Conservation (phyloP, 1,139 yeast genomes). For the Suhomyces bribrorum region DNA sequence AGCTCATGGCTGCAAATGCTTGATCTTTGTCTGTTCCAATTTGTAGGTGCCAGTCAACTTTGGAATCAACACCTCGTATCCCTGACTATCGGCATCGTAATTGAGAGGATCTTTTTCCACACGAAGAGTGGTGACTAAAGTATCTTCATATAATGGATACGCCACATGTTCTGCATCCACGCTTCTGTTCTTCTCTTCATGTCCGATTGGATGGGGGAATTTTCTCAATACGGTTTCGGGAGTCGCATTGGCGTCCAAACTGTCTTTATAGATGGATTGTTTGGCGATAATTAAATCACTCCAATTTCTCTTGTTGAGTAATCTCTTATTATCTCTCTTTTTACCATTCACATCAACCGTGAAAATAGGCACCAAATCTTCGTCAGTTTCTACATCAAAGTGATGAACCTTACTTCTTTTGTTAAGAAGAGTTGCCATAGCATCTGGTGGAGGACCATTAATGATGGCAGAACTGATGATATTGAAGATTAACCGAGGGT, state of each 20-base stretch:
- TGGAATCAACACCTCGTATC: slow-evolving; percentile 74
- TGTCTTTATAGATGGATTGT: slow-evolving; percentile 31
- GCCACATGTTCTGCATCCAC: slow-evolving; percentile 23
- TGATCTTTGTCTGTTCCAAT: slow-evolving; percentile 37
- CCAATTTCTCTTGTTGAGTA: slow-evolving; percentile 84
- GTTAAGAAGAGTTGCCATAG: slow-evolving; percentile 70
- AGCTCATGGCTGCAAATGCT: slow-evolving; percentile 39
- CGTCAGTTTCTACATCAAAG: slow-evolving; percentile 64
- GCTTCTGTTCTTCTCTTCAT: slow-evolving; percentile 3
- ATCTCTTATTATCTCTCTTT: slow-evolving; percentile 54
- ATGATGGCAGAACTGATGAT: slow-evolving; percentile 86
- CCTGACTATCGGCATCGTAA: slow-evolving; percentile 55
- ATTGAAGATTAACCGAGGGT: slow-evolving; percentile 78
- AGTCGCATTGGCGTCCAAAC: slow-evolving; percentile 15
- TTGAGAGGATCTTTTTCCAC: slow-evolving; percentile 65
- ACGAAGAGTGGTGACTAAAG: slow-evolving; percentile 69
- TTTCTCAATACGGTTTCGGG: slow-evolving; percentile 17
- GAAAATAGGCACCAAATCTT: slow-evolving; percentile 79
- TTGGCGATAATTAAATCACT: slow-evolving; percentile 44
- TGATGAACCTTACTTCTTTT: slow-evolving; percentile 70
- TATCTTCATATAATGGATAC: slow-evolving; percentile 57
- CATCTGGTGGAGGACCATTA: slow-evolving; percentile 90
- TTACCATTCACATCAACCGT: slow-evolving; percentile 59
- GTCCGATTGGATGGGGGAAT: slow-evolving; percentile 33
- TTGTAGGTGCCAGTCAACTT: slow-evolving; percentile 42